These are phyloP conservation scores for Dendrothele bispora DNA, from an alignment of 768 basidiomycete genomes.

Conservation along the genomic window DNA sequence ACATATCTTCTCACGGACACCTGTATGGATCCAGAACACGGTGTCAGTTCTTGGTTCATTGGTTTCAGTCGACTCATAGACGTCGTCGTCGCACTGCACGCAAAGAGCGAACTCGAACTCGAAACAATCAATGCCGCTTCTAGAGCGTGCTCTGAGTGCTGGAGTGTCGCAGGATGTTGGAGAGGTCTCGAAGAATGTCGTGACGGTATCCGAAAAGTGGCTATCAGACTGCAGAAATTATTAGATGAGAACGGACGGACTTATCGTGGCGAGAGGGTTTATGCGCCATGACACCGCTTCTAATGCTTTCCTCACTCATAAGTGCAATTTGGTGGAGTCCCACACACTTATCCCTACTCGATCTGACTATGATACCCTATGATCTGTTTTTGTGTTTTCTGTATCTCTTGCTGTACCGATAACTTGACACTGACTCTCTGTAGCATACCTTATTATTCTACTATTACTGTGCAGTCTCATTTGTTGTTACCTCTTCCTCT, in stretches of 20 bases:
- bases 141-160: slow-evolving; percentile 76
- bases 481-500: slow-evolving; percentile 14
- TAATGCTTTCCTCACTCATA: neutral
- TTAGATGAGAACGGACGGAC: slow-evolving; percentile 56
- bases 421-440: neutral
- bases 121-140: slow-evolving; percentile 74
- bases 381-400: neutral
- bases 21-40: slow-evolving; percentile 58
- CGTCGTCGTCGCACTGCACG: slow-evolving; percentile 69
- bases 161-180: slow-evolving; percentile 72
- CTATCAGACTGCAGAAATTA: slow-evolving; percentile 56
- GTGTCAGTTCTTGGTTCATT: slow-evolving; percentile 59
- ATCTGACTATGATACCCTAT: too few relatives aligned
- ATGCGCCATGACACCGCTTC: slow-evolving; percentile 21
- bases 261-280: slow-evolving; percentile 35
- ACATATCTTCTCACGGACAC: slow-evolving; percentile 80
- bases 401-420: neutral
- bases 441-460: neutral
- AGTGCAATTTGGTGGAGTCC: too few relatives aligned
- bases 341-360: too few relatives aligned
- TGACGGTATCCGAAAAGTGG: slow-evolving; percentile 61
- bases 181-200: slow-evolving; percentile 63
- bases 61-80: slow-evolving; percentile 74
- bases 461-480: slow-evolving; percentile 2
- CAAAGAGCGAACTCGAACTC: slow-evolving; percentile 66